Conservation (phyloP, 805 yeast genomes). For the Metschnikowia shivogae region DNA sequence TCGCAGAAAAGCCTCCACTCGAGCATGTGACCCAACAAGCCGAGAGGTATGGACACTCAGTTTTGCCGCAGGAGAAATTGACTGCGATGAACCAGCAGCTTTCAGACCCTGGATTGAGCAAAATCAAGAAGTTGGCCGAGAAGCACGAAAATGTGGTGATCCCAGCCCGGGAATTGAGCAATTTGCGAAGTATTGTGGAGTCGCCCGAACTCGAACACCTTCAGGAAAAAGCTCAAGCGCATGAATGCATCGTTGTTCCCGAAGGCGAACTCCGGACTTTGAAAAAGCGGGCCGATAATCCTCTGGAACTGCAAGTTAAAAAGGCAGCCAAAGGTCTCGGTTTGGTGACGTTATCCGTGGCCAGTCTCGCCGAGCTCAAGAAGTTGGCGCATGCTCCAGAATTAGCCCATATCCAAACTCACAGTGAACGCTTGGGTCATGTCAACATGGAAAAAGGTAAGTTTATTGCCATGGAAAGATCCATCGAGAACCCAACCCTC, state of each 20-base stretch:
- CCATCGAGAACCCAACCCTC: constrained; percentile 20
- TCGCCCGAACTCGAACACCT: constrained; percentile 10
- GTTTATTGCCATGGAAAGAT: constrained; percentile 8
- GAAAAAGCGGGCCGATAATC: constrained; percentile 9
- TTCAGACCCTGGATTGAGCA: constrained; percentile 8
- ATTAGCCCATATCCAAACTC: constrained; percentile 20
- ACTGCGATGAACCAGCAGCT: constrained; percentile 6
- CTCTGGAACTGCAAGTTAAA: constrained; percentile 8
- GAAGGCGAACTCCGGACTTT: constrained; percentile 7
- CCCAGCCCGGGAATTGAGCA: constrained; percentile 10
- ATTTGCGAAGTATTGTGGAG: constrained; percentile 4
- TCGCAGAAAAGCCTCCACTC: constrained; percentile 10
- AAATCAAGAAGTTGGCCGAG: constrained; percentile 16
- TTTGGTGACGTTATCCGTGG: constrained; percentile 1
- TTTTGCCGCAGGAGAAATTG: constrained; percentile 5
- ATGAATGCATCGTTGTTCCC: constrained; percentile 7
- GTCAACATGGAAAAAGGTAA: constrained; percentile 19
- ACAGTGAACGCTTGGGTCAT: constrained; percentile 20
- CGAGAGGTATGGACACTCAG: background rate
- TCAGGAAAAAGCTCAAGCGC: constrained; percentile 7
- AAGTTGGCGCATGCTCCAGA: constrained; percentile 21
- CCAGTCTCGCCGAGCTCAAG: constrained; percentile 6
- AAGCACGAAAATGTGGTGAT: constrained; percentile 8
- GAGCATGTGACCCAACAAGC: constrained; percentile 10
- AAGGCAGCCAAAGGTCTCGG: constrained; percentile 9